Base-by-base conservation (phyloP, 768 basidiomycete genomes). In the Rhodotorula paludigena region DNA sequence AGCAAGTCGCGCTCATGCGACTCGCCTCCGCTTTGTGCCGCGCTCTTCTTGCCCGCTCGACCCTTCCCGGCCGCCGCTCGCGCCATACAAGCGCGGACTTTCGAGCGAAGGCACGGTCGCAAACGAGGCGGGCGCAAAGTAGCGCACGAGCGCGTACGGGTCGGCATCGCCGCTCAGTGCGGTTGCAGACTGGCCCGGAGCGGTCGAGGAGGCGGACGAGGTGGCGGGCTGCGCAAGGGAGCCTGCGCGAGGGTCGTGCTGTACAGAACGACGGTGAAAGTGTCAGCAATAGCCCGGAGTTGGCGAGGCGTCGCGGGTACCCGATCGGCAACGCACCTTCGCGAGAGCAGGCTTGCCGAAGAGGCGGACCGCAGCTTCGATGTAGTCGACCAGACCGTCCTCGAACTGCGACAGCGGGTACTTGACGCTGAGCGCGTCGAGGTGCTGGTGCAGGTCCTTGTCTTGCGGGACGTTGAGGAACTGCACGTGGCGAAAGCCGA, bases 351-450 rank as follows among this genome's bases (percentile, higher is more conserved):
- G 71, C 44, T 49, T 51, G 45, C 71, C 71, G 20, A 73, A 57
- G 6, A 61, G 6, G 2, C 59, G 52, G 2, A 54, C 39, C 1
- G 39, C 47, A 16, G 63, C 44, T 35, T 73, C 71, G 54, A 73
- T 15, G 32, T 63, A 73, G 36, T 73, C 64, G 53, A 73, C 68
- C 54, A 66, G 32, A 18, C 55, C 64, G 38, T 60, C 60, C 44
- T 73, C 71, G 58, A 73, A 63, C 25, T 38, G 21, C 36, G 67
- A 69, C 15, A 69, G 64, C 7, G 71, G 71, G 51, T 73, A 69
- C 61, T 63, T 69, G 36, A 20, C 36, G 52, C 45, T 66, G 11
- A 73, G 64, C 5, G 23, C 28, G 15, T 47, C 38, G 49, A 73
- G 67, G 51, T 73, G 71, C 32, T 65, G 39, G n/a, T 60, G 57